Conservation (phyloP, 2,329 filamentous ascomycete species). For the Hymenoscyphus fraxineus region DNA sequence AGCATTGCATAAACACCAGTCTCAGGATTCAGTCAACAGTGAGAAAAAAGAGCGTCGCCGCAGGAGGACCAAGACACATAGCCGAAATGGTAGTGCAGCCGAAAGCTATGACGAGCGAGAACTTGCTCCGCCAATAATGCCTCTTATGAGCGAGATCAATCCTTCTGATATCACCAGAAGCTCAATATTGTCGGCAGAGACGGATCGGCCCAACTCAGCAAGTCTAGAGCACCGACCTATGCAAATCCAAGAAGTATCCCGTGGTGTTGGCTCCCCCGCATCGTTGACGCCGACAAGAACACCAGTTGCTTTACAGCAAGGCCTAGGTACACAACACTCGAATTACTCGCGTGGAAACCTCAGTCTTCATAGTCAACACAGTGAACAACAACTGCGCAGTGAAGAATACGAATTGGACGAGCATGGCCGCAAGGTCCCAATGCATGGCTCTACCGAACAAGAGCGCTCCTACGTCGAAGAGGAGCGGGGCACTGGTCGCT, state of each 20-base stretch:
- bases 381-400: conserved; percentile 42
- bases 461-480: conserved; percentile 28
- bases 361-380: conserved; percentile 42
- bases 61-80: conserved; percentile 43
- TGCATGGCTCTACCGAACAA: conserved; percentile 25
- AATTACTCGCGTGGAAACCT: conserved; percentile 44
- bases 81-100: conserved; percentile 40
- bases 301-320: conserved; percentile 49
- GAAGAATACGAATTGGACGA: conserved; percentile 36
- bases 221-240: conserved; percentile 52
- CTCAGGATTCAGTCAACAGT: conserved; percentile 53
- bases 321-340: conserved; percentile 63
- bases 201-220: conserved; percentile 67
- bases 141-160: conserved; percentile 79
- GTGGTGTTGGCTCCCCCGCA: conserved; percentile 56
- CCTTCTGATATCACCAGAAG: conserved; percentile 83
- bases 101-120: conserved; percentile 54
- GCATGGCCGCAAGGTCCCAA: conserved; percentile 33
- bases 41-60: conserved; percentile 40
- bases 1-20: conserved; percentile 61
- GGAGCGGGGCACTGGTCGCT: conserved; percentile 33
- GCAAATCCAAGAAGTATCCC: conserved; percentile 60
- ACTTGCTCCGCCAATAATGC: conserved; percentile 77
- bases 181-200: conserved; percentile 79
- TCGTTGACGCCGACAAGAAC: conserved; percentile 62